Evolutionary conservation across 2,329 filamentous ascomycete genomes (phyloP).

Genomic region (Colletotrichum nymphaeae): DNA sequence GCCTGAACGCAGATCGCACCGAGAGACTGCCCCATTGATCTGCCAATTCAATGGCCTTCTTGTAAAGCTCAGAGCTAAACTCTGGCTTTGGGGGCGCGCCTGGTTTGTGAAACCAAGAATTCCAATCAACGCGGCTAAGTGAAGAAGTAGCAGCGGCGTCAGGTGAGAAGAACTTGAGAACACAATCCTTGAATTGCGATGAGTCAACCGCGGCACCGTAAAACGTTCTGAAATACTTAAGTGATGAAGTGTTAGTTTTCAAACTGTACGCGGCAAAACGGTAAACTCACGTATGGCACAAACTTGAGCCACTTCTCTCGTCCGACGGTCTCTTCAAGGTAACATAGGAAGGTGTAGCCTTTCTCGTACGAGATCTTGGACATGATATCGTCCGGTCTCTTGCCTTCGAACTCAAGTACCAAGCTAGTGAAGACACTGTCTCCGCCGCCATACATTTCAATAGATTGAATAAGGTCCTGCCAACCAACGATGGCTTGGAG

Average conservation of each 20-base stretch:
- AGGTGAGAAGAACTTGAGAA: conserved; percentile 2
- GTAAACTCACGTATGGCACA: conserved; percentile 9
- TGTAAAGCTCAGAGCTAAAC: conserved; percentile 1
- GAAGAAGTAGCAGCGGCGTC: neutral
- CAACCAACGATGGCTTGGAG: conserved; percentile 20
- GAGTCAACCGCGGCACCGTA: conserved; percentile 4
- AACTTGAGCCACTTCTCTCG: conserved; percentile 19
- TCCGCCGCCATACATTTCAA: conserved; percentile 4
- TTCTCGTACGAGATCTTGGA: conserved; percentile 27
- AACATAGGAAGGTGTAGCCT: conserved; percentile 15
- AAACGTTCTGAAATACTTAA: conserved; percentile 16
- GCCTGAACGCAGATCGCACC: neutral
- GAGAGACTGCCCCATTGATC: neutral
- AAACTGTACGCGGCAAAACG: too few relatives aligned
- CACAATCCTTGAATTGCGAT: conserved; percentile 3
- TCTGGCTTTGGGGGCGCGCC: conserved; percentile 13
- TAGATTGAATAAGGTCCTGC: conserved; percentile 20
- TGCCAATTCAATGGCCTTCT: neutral
- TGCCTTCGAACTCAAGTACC: conserved; percentile 9
- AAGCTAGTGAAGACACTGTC: conserved; percentile 11
- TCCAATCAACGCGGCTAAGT: neutral
- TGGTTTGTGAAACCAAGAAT: conserved; percentile 4
- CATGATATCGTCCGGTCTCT: conserved; percentile 20
- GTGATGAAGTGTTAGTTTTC: neutral
- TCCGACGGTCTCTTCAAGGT: conserved; percentile 7